Evolutionary conservation across 1,284 basidiomycete species (phyloP), one percentile per base, ranked within the genome.

Genomic region (Anthracocystis setariae): DNA sequence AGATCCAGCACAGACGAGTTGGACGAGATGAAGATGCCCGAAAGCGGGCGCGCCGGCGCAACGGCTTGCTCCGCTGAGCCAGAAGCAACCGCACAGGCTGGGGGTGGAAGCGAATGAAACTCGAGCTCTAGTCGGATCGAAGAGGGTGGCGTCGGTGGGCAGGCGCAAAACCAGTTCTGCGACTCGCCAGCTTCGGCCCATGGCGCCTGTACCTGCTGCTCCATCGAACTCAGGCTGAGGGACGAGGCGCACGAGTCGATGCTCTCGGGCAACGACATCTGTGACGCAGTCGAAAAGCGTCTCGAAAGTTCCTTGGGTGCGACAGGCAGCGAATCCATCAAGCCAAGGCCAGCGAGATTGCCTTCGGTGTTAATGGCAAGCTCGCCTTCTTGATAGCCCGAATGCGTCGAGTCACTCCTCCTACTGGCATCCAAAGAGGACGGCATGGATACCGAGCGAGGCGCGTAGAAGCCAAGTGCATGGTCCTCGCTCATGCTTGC

Each of bases 1-100:
- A 68, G 65, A 8, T 68, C 65, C 13, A 68, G 53, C 5, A 68
- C 59, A n/a, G 58, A 62, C 13, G 55, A 62, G 50, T 62, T 68
- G 54, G 53, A 57, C 20, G 59, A 58, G 54, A 68, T 56, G 15
- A 68, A 68, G 50, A 68, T 57, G 29, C 58, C 50, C 3, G 53
- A 57, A 1, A 68, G 38, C 2, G 58, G 58, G 12, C 50, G 47
- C 24, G 33, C 33, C 20, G 46, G 35, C 17, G 37, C 37, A 15
- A 15, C 35, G 12, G 12, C 32, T 37, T 48, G 35, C 23, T 32
- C 13, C 8, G 33, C 33, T 5, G 46, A 29, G 35, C 51, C 46
- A n/a, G 63, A 51, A 7, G 38, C 39, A n/a, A n/a, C n/a, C n/a
- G n/a, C n/a, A n/a, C n/a, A n/a, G n/a, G n/a, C n/a, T n/a, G n/a